A percentile compares a stretch with the other conserved stretches of the same genome.
These are phyloP conservation scores for Yamadazyma atmosphaerica DNA, from an alignment of 1,139 yeast genomes.

Conservation along the genomic window DNA sequence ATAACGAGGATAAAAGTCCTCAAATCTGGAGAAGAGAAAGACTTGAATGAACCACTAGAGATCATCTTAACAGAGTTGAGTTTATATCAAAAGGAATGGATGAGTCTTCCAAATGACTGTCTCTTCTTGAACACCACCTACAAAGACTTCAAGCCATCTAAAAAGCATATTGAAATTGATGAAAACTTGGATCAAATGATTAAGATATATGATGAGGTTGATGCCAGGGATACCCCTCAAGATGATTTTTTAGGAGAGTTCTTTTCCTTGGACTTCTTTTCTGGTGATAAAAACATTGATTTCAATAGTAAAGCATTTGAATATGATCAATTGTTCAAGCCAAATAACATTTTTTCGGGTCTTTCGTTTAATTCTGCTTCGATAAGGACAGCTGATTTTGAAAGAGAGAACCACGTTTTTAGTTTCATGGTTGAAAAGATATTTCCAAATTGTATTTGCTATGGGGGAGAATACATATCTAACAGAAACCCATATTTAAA, in stretches of 20 bases:
- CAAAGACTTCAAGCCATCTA: constrained; percentile 18
- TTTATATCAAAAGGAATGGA: constrained; percentile 9
- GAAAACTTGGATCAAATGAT: constrained; percentile 7
- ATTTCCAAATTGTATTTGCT: constrained; percentile 37
- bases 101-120: constrained; percentile 12
- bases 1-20: constrained; percentile 10
- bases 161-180: background rate
- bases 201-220: constrained; percentile 9
- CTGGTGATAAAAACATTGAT: background rate
- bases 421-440: constrained; percentile 29
- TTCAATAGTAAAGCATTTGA: background rate
- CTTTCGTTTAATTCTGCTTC: constrained; percentile 10
- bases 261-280: background rate
- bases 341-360: background rate
- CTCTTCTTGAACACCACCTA: constrained; percentile 24
- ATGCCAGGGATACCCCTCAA: background rate
- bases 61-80: constrained; percentile 14
- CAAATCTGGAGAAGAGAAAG: constrained; percentile 12
- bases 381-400: constrained; percentile 4
- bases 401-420: constrained; percentile 22
- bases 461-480: constrained; percentile 15
- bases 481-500: constrained; percentile 32
- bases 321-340: background rate
- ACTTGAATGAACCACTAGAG: constrained; percentile 7
- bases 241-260: background rate